These are phyloP conservation scores for Neurospora sp. DNA, from an alignment of 495 filamentous ascomycete genomes.

Conservation along the genomic window DNA sequence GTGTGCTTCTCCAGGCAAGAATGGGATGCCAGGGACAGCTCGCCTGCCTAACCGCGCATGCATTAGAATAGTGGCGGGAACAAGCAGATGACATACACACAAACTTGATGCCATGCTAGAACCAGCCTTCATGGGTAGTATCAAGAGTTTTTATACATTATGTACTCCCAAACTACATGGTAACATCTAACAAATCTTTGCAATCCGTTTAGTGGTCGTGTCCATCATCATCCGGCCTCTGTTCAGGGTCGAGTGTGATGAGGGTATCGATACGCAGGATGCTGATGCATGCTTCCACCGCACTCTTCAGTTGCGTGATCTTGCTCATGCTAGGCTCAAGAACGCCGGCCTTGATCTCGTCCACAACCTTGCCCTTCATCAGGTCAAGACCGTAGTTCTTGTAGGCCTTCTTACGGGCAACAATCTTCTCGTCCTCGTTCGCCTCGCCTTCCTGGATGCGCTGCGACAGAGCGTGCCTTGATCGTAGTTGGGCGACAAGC, in stretches of 20 bases:
- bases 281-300: constrained; percentile 96
- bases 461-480: constrained; percentile 88
- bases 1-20: not conserved
- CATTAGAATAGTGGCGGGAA: not conserved
- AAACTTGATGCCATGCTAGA: not conserved
- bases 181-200: constrained; percentile 1
- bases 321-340: constrained; percentile 98
- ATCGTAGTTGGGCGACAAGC: constrained; percentile 90
- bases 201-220: constrained; percentile 49
- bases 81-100: not conserved
- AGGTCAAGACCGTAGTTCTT: constrained; percentile 96
- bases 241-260: constrained; percentile 94
- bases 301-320: constrained; percentile 94
- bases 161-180: not conserved
- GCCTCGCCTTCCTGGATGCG: constrained; percentile 72
- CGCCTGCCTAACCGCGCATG: not conserved
- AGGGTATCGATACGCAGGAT: constrained; percentile 99
- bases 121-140: not conserved
- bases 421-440: constrained; percentile 75
- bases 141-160: not conserved
- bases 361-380: constrained; percentile 79
- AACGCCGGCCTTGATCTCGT: constrained; percentile 89
- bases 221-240: constrained; percentile 65
- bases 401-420: constrained; percentile 91
- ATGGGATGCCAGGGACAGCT: not conserved